Evolutionary conservation across 2,329 filamentous ascomycete species (phyloP), one percentile per base, ranked within the genome.

Genomic region (Cyclaneusma minus): DNA sequence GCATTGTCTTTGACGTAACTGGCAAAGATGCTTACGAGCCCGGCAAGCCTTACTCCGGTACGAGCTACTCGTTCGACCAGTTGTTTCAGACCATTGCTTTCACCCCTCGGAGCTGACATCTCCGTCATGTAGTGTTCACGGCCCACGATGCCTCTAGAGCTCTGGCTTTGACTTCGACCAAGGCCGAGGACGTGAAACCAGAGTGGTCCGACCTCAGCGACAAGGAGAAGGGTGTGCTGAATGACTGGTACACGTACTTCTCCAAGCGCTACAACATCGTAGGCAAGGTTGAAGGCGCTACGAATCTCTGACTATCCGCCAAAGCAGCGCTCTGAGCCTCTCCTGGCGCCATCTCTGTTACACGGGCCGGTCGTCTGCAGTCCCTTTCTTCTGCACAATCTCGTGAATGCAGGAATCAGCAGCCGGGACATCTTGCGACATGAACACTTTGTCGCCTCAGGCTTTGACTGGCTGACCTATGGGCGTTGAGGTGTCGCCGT

Each of bases 181-280:
- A 93, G 50, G 52, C 65, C 4, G 82, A 89, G 43, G 85, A 95
- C 39, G 87, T 82, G 37, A 59, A 59, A 16, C 59, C 89, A 3
- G 77, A 94, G 26, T 95, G 82, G 79, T 62, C 76, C 31, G 79
- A 84, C 43, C 60, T 98, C 27, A 61, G 64, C 9, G 84, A 92
- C 13, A 84, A 89, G 53, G 75, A 94, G 50, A 82, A 89, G 58
- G 70, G 68, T 14, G 75, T 79, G 3, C 57, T 98, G 34, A 67
- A 87, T 28, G 89, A 98, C 51, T 98, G 89, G 89, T 71, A 77
- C 36, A 92, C 79, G 2, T 98, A 92, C 56, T 98, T 98, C 55
- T 82, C 78, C 39, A 98, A 95, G 60, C 67, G 89, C 31, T 98
- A 98, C 58, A 95, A 93, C 43, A 68, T 95, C 27, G 72, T 91